Percentiles rank a stretch among this genome's conserved stretches.
These are phyloP conservation scores for Paramarasmius palmivorus DNA, from an alignment of 1,284 basidiomycete species.

Conservation along the genomic window DNA sequence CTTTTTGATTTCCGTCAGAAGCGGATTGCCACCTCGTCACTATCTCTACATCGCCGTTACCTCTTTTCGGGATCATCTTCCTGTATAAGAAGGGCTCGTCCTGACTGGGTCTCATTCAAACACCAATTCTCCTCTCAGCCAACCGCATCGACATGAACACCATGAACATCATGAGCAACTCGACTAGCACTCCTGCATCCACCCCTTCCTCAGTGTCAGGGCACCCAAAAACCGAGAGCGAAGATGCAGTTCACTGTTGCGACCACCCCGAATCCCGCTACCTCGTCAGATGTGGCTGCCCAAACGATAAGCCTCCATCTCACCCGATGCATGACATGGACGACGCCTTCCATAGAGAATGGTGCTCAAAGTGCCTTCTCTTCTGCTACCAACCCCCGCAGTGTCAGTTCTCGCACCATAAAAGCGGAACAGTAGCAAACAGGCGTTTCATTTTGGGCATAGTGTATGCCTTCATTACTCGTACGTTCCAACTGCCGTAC, in stretches of 20 bases:
- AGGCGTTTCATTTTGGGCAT: not conserved
- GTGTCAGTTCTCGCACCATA: conserved; percentile 15
- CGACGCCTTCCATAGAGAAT: conserved; percentile 34
- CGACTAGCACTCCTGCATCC: not conserved
- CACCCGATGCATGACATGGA: conserved; percentile 30
- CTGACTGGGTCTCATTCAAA: not conserved
- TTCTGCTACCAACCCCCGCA: conserved; percentile 29
- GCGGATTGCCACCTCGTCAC: conserved; percentile 1
- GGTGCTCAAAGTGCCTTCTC: conserved; percentile 31
- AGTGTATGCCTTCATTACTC: conserved; percentile 7
- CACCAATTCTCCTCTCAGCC: not conserved
- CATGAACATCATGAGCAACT: not conserved
- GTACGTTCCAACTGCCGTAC: conserved; percentile 2
- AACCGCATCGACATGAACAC: not conserved
- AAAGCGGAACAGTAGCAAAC: not conserved
- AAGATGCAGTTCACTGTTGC: conserved; percentile 24
- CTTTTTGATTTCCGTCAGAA: conserved; percentile 11
- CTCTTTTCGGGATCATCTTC: not conserved
- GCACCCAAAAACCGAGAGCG: not conserved
- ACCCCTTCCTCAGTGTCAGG: not conserved
- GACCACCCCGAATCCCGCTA: conserved; percentile 27
- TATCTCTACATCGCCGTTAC: not conserved
- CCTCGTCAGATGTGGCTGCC: conserved; percentile 34
- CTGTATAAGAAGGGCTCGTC: conserved; percentile 4
- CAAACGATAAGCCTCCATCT: conserved; percentile 26